phyloP scores from a whole-genome alignment of 371 early-diverging fungal species.

The Apophysomyces variabilis region DNA sequence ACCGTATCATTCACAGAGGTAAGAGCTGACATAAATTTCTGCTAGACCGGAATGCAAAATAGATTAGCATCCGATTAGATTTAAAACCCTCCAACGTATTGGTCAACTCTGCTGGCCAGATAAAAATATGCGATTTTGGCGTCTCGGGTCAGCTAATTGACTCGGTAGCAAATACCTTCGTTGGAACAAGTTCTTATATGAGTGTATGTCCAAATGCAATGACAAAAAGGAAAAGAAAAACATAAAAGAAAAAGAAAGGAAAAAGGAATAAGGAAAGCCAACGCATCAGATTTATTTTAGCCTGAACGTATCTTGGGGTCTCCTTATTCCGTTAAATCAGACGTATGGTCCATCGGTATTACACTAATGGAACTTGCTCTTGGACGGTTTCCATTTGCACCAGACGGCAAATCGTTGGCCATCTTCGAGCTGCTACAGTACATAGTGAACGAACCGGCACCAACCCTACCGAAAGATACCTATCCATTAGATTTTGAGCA shows the following conservation, averaged over 20 bases:
- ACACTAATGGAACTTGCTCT: conserved; percentile 85
- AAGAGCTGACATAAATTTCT: conserved; percentile 2
- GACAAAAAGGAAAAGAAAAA: too few relatives aligned
- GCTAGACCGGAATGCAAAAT: background rate
- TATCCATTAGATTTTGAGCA: conserved; percentile 10
- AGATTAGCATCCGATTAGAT: conserved; percentile 36
- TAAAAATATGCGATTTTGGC: conserved; percentile 88
- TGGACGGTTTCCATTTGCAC: conserved; percentile 82
- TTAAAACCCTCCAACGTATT: conserved; percentile 79
- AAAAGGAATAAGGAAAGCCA: background rate
- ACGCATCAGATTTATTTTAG: conserved; percentile 31
- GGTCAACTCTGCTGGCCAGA: conserved; percentile 70
- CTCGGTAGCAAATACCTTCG: conserved; percentile 81
- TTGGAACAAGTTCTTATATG: conserved; percentile 88
- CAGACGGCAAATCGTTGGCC: conserved; percentile 67
- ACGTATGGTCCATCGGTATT: conserved; percentile 89
- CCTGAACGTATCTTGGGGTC: conserved; percentile 90
- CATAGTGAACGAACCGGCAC: conserved; percentile 82
- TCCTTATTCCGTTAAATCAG: conserved; percentile 82
- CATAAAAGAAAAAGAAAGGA: too few relatives aligned
- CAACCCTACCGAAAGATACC: conserved; percentile 56
- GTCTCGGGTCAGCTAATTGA: conserved; percentile 74
- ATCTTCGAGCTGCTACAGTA: conserved; percentile 87
- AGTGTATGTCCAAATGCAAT: conserved; percentile 55
- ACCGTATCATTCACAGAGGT: conserved; percentile 82